Conservation (phyloP, 73 alveolate genomes). For the Paramecium biaurelia region DNA sequence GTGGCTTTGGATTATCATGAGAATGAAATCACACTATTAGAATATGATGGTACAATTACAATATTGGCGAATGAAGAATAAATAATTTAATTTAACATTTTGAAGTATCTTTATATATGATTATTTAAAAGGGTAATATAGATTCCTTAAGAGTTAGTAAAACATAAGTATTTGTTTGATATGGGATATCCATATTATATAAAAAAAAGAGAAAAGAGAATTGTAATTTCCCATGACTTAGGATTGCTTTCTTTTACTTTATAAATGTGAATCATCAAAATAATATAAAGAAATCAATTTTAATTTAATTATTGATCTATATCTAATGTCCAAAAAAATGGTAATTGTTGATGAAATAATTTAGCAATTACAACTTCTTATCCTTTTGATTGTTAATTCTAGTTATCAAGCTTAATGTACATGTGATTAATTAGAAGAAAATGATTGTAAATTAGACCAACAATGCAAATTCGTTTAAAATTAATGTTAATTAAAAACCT, state of each 20-base stretch:
- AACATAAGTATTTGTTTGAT: conserved; percentile 62
- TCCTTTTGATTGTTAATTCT: neutral
- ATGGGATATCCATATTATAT: conserved; percentile 65
- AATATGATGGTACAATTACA: neutral
- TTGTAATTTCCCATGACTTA: conserved; percentile 51
- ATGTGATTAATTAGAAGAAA: too few species aligned
- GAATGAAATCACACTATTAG: neutral
- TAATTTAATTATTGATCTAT: neutral
- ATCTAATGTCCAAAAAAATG: neutral
- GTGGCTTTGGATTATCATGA: neutral
- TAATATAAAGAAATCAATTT: neutral
- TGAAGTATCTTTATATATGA: neutral
- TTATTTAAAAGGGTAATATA: neutral
- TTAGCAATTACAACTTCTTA: neutral
- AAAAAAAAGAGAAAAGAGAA: neutral
- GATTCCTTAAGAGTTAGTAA: neutral
- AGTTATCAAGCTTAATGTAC: neutral
- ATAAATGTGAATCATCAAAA: neutral
- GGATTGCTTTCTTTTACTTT: conserved; percentile 39
- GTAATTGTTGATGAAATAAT: neutral
- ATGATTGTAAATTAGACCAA: neutral
- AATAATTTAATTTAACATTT: neutral
- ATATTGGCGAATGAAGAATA: neutral
- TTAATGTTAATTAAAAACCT: neutral
- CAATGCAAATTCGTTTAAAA: neutral